These are phyloP conservation scores for Debaryomyces prosopidis DNA, from an alignment of 805 yeast species.

Conservation along the genomic window DNA sequence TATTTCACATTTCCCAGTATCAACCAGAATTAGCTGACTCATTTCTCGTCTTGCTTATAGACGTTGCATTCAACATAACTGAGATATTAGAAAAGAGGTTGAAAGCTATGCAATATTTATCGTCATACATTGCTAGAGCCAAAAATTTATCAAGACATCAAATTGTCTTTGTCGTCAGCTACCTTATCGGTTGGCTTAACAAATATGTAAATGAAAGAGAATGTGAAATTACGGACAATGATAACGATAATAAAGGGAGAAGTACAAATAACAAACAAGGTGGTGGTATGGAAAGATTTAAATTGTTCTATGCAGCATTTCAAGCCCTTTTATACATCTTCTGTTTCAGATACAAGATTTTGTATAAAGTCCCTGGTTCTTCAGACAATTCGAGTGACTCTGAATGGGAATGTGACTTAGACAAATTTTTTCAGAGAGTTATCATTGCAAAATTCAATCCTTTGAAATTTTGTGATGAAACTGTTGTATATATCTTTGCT, in stretches of 20 bases:
- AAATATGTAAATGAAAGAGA: slow-evolving; percentile 84
- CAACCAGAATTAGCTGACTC: slow-evolving; percentile 84
- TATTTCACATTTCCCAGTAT: slow-evolving; percentile 80
- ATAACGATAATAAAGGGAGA: slow-evolving; percentile 11
- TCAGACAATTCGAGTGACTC: slow-evolving; percentile 18
- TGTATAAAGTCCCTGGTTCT: slow-evolving; percentile 36
- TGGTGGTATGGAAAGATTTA: slow-evolving; percentile 88
- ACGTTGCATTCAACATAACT: slow-evolving; percentile 70
- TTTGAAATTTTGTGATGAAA: slow-evolving; percentile 86
- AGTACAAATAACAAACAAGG: slow-evolving; percentile 17
- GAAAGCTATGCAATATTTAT: slow-evolving; percentile 88
- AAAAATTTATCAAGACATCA: slow-evolving; percentile 69
- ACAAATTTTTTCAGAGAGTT: slow-evolving; percentile 82
- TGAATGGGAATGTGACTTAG: slow-evolving; percentile 78
- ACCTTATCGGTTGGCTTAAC: slow-evolving; percentile 80
- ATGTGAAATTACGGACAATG: slow-evolving; percentile 61
- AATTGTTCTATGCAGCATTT: slow-evolving; percentile 84
- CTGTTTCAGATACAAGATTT: slow-evolving; percentile 75
- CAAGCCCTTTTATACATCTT: slow-evolving; percentile 90
- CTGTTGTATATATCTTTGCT: slow-evolving; percentile 92
- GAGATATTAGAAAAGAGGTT: slow-evolving; percentile 75
- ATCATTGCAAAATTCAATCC: slow-evolving; percentile 91
- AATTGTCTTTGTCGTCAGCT: slow-evolving; percentile 77
- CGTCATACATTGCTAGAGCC: slow-evolving; percentile 89
- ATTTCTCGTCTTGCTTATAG: slow-evolving; percentile 76